phyloP scores from a whole-genome alignment of 306 rosid species.

The Corylus heterophylla region DNA sequence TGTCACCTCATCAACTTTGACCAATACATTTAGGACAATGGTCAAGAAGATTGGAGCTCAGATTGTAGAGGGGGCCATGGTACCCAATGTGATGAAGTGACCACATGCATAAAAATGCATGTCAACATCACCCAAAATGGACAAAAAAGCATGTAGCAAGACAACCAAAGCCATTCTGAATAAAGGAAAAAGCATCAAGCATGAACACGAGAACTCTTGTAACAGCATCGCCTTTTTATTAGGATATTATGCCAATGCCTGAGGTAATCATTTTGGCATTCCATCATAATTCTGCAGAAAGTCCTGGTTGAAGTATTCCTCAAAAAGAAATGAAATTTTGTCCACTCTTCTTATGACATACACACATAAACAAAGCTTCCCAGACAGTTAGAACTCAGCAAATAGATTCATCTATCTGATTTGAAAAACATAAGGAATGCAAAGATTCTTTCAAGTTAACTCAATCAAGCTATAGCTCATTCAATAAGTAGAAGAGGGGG shows the following conservation, averaged over 20 bases:
- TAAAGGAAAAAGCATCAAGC: not conserved
- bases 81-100: not conserved
- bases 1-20: not conserved
- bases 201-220: not conserved
- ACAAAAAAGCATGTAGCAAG: not conserved
- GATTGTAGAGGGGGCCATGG: not conserved
- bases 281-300: not conserved
- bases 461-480: not conserved
- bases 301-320: not conserved
- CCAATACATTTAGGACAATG: not conserved
- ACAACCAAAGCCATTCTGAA: not conserved
- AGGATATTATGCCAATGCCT: not conserved
- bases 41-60: not conserved
- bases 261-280: not conserved
- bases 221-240: not conserved
- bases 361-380: not conserved
- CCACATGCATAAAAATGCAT: not conserved
- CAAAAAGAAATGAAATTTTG: not conserved
- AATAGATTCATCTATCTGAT: not conserved
- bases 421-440: constrained; percentile 9
- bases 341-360: not conserved
- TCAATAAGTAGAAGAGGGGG: not conserved
- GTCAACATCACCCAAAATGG: not conserved
- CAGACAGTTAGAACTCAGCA: not conserved
- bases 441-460: constrained; percentile 8